These are phyloP conservation scores for Lachnellula suecica DNA, from an alignment of 2,329 filamentous ascomycete species.

Conservation along the genomic window DNA sequence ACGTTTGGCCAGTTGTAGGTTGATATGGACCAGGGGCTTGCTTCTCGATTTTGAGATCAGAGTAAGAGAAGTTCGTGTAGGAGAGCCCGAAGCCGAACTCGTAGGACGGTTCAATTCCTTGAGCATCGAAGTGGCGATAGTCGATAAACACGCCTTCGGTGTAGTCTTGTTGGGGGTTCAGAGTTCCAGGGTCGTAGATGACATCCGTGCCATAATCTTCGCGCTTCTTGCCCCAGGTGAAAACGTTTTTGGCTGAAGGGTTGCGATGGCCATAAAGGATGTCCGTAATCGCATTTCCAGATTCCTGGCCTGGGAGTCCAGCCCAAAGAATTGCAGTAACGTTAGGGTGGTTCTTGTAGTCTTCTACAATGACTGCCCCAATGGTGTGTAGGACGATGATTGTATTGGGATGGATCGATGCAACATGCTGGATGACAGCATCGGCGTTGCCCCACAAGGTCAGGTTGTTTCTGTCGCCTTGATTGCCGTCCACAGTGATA, in stretches of 20 bases:
- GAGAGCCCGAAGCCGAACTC: slow-evolving; percentile 81
- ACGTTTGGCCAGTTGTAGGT: slow-evolving; percentile 61
- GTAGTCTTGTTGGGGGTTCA: slow-evolving; percentile 68
- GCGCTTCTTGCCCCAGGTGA: slow-evolving; percentile 67
- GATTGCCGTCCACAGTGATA: slow-evolving; percentile 78
- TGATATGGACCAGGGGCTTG: slow-evolving; percentile 25
- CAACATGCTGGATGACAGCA: slow-evolving; percentile 75
- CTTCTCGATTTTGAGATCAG: slow-evolving; percentile 51
- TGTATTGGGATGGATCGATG: slow-evolving; percentile 78
- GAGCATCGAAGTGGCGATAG: slow-evolving; percentile 70
- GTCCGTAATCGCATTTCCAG: slow-evolving; percentile 75
- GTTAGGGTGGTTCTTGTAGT: slow-evolving; percentile 74
- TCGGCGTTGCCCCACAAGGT: slow-evolving; percentile 87
- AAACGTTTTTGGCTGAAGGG: slow-evolving; percentile 73
- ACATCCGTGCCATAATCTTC: slow-evolving; percentile 42
- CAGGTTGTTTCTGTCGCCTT: slow-evolving; percentile 87
- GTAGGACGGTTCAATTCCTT: slow-evolving; percentile 65
- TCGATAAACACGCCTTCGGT: slow-evolving; percentile 80
- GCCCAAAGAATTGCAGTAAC: slow-evolving; percentile 83
- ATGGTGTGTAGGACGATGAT: slow-evolving; percentile 88
- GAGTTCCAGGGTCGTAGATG: slow-evolving; percentile 40
- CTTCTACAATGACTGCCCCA: slow-evolving; percentile 74
- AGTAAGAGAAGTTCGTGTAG: slow-evolving; percentile 77
- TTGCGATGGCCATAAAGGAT: slow-evolving; percentile 79
- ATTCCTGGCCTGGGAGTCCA: slow-evolving; percentile 82